Evolutionary conservation across 768 basidiomycete species (phyloP).

Genomic region (Mycena albidolilacea): DNA sequence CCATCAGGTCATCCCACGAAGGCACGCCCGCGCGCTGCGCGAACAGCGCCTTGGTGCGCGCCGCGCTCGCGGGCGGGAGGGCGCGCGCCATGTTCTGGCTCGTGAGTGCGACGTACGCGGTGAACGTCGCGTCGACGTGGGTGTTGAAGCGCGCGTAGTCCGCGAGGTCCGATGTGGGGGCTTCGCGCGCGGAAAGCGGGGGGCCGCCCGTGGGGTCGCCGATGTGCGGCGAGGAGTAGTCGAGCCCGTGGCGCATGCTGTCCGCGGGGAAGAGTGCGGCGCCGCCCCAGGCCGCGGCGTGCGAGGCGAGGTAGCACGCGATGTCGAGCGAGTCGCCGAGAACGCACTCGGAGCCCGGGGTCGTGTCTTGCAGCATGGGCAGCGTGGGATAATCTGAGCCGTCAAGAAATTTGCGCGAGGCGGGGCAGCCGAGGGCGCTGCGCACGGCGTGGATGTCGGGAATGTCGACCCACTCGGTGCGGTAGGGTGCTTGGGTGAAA

Average conservation of each 20-base stretch:
- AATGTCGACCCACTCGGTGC: constrained; percentile 58
- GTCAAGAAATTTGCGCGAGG: constrained; percentile 42
- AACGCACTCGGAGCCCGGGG: constrained; percentile 49
- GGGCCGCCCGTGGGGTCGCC: background rate
- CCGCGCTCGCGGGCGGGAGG: constrained; percentile 24
- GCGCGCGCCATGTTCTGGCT: constrained; percentile 12
- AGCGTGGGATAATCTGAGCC: constrained; percentile 51
- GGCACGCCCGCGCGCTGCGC: constrained; percentile 17
- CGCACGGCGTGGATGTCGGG: constrained; percentile 52
- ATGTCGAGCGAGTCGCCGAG: constrained; percentile 54
- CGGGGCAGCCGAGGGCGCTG: constrained; percentile 46
- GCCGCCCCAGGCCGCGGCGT: constrained; percentile 51
- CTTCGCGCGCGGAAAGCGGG: constrained; percentile 28
- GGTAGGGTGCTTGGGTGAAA: constrained; percentile 43
- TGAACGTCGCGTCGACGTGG: constrained; percentile 29
- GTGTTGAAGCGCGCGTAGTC: constrained; percentile 31
- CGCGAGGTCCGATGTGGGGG: constrained; percentile 6
- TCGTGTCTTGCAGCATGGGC: constrained; percentile 53
- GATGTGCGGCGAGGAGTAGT: constrained; percentile 28
- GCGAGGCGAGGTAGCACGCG: constrained; percentile 54
- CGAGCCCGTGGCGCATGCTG: constrained; percentile 22
- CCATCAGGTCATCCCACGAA: constrained; percentile 28
- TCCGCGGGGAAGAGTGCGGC: constrained; percentile 42
- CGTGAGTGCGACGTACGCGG: constrained; percentile 2
- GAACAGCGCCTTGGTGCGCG: constrained; percentile 15